A percentile compares a stretch with the other conserved stretches of the same genome.
Conservation (phyloP, 2,329 filamentous ascomycete species). For the Neurospora sp. region DNA sequence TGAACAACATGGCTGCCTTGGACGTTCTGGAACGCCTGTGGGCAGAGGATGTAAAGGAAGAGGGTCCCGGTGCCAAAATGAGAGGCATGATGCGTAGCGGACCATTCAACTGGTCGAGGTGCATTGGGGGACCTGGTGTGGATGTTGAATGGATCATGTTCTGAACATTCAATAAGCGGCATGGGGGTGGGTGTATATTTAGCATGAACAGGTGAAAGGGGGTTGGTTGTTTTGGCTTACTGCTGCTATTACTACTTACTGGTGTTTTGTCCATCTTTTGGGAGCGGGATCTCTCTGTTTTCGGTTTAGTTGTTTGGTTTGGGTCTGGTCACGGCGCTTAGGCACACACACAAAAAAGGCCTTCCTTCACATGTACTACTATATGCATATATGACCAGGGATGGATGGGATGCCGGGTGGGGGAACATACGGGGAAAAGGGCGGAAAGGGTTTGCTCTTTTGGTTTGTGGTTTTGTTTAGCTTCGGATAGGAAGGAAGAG, state of each 20-base stretch:
- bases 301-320: neutral
- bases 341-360: neutral
- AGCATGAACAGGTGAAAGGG: neutral
- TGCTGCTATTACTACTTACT: neutral
- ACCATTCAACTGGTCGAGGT: slow-evolving; percentile 49
- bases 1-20: slow-evolving; percentile 81
- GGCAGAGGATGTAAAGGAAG: slow-evolving; percentile 43
- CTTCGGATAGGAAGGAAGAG: neutral
- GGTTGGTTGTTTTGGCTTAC: neutral
- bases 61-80: slow-evolving; percentile 26
- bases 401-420: neutral
- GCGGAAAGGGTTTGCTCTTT: neutral
- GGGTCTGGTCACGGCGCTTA: neutral
- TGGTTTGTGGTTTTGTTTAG: neutral
- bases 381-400: neutral
- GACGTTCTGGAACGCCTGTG: slow-evolving; percentile 81
- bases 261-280: neutral
- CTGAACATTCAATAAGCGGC: slow-evolving; percentile 26
- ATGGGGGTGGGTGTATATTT: neutral
- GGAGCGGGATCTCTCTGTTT: slow-evolving; percentile 2
- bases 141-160: slow-evolving; percentile 62
- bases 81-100: slow-evolving; percentile 30
- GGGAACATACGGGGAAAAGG: neutral
- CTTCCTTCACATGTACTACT: neutral
- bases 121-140: slow-evolving; percentile 43